Percentiles rank a stretch among this genome's conserved stretches.
Conservation (phyloP, 2,329 filamentous ascomycete genomes). For the Aureobasidium sp. region DNA sequence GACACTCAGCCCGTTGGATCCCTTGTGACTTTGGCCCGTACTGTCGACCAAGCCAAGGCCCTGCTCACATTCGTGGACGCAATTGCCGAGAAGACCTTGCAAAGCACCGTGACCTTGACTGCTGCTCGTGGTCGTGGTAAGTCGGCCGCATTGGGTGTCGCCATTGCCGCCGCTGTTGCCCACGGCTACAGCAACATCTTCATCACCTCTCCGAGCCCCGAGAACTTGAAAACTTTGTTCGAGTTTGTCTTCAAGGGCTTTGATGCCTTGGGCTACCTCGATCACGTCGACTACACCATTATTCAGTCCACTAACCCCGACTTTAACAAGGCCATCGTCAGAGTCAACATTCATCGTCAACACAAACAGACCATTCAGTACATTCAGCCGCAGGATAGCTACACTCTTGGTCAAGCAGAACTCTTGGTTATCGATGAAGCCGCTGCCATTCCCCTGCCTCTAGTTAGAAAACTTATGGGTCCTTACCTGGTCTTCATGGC, state of each 20-base stretch:
- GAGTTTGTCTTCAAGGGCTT: slow-evolving; percentile 99
- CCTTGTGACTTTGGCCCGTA: slow-evolving; percentile 76
- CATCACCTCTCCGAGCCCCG: slow-evolving; percentile 93
- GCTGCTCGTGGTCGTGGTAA: slow-evolving; percentile 93
- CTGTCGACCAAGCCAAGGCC: slow-evolving; percentile 92
- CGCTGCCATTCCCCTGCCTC: slow-evolving; percentile 85
- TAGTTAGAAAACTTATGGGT: slow-evolving; percentile 90
- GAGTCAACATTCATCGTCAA: slow-evolving; percentile 89
- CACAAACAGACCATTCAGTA: slow-evolving; percentile 98
- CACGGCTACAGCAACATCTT: slow-evolving; percentile 99
- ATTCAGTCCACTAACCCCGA: slow-evolving; percentile 97
- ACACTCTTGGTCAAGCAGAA: slow-evolving; percentile 91
- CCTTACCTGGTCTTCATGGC: slow-evolving; percentile 99
- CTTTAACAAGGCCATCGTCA: slow-evolving; percentile 97
- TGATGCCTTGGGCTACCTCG: slow-evolving; percentile 85
- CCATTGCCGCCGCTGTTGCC: slow-evolving; percentile 86
- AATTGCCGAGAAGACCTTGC: slow-evolving; percentile 89
- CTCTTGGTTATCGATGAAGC: slow-evolving; percentile 95
- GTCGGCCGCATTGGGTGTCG: slow-evolving; percentile 89
- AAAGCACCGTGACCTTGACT: slow-evolving; percentile 88
- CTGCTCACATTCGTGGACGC: slow-evolving; percentile 95
- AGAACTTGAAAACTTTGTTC: slow-evolving; percentile 97
- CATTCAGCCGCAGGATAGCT: slow-evolving; percentile 91
- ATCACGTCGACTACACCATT: slow-evolving; percentile 96
- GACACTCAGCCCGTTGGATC: slow-evolving; percentile 83